Evolutionary conservation across 495 filamentous ascomycete genomes (phyloP).

Genomic region (Neurospora africana): DNA sequence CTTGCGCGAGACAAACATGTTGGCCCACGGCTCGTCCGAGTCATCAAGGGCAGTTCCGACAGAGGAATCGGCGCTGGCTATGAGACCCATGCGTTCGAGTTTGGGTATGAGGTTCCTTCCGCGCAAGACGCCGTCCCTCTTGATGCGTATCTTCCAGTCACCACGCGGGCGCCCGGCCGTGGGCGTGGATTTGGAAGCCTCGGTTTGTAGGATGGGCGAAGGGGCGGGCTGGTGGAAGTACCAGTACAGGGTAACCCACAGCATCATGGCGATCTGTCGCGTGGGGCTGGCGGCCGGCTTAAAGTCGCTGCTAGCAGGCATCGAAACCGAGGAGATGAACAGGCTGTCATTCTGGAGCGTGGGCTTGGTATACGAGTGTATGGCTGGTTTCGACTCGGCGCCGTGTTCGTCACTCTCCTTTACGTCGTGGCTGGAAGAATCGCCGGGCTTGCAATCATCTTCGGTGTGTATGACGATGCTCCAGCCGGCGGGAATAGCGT

Average conservation of each 20-base stretch:
- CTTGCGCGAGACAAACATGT: conserved; percentile 71
- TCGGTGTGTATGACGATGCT: conserved; percentile 72
- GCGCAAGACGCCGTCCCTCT: conserved; percentile 75
- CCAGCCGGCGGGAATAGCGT: conserved; percentile 76
- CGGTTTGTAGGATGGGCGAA: conserved; percentile 42
- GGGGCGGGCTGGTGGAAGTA: conserved; percentile 81
- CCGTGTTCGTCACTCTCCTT: conserved; percentile 1
- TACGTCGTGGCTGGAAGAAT: conserved; percentile 8
- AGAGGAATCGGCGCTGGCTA: conserved; percentile 62
- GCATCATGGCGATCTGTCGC: conserved; percentile 85
- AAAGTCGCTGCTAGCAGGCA: conserved; percentile 67
- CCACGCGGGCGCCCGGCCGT: conserved; percentile 60
- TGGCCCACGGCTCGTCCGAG: conserved; percentile 54
- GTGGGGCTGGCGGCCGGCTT: conserved; percentile 69
- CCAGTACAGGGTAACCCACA: conserved; percentile 92
- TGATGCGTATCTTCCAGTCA: conserved; percentile 82
- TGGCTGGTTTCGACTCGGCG: conserved; percentile 24
- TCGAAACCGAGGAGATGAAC: conserved; percentile 85
- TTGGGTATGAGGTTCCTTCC: conserved; percentile 75
- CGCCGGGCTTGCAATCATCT: conserved; percentile 27
- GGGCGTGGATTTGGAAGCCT: conserved; percentile 55
- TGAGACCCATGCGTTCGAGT: conserved; percentile 84
- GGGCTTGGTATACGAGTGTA: conserved; percentile 58
- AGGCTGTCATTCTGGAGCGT: conserved; percentile 69
- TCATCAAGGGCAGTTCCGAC: conserved; percentile 59